Evolutionary conservation across 805 yeast species (phyloP), one percentile per base, ranked within the genome.

Genomic region (Ogataea pini): DNA sequence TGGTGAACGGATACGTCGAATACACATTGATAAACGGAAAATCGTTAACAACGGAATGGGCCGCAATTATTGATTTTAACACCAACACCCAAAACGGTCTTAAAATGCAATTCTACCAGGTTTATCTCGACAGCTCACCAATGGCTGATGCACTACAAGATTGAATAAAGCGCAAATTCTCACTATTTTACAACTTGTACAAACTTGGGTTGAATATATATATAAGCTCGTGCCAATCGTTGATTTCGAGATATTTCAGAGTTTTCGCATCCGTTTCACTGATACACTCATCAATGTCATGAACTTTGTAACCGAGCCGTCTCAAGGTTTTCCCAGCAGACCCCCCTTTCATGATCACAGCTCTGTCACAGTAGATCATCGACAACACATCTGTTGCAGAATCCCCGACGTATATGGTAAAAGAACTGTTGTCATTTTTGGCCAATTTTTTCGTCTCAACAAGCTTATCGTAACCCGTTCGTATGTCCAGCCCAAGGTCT

Each of bases 351-450:
- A 83, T 68, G 0, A 77, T 68, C 3, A 81, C 62, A 0, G 83
- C 85, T 14, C 60, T 53, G 49, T 74, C 73, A 1, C 79, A 76
- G 31, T 68, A 70, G 10, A 78, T 48, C 61, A 83, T 64, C 0
- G 82, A 71, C 29, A 80, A 59, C 3, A 80, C 63, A 65, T 83
- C 89, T 0, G 86, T 82, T 0, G 76, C 58, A 47, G 86, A 80
- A 55, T 83, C 89, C 1, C 89, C 89, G 13, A 82, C 67, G 56
- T 82, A 83, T 18, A 72, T 61, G 1, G 72, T 42, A 16, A 46
- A 18, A 0, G 56, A 45, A 40, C 8, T 67, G 42, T 4, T 38
- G 13, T 4, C 22, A 5, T 54, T 14, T n/a, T 10, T 4, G 7
- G 36, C n/a, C 19, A 17, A 17, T 50, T 27, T 22, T 3, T 69